Conservation (phyloP, 495 filamentous ascomycete genomes). For the Xylaria sp. region DNA sequence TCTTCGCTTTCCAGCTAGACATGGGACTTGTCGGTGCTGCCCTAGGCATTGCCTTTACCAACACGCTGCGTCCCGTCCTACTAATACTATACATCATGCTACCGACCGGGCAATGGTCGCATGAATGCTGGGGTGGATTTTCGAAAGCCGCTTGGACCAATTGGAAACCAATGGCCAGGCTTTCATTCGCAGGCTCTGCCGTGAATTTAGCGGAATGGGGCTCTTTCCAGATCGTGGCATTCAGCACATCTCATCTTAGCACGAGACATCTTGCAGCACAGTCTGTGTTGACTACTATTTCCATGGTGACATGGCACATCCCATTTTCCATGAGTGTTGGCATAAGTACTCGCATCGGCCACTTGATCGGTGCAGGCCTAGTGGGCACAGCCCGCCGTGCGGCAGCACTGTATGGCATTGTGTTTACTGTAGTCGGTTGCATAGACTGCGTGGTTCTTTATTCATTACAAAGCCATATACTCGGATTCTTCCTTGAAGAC, state of each 20-base stretch:
- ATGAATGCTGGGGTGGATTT: conserved; percentile 64
- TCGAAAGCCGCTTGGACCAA: conserved; percentile 54
- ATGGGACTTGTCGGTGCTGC: conserved; percentile 68
- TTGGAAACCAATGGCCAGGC: conserved; percentile 63
- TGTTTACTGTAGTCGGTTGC: conserved; percentile 40
- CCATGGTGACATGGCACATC: conserved; percentile 68
- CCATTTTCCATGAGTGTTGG: conserved; percentile 72
- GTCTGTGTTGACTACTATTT: conserved; percentile 67
- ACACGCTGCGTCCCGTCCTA: conserved; percentile 58
- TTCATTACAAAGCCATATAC: conserved; percentile 41
- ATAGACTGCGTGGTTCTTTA: conserved; percentile 42
- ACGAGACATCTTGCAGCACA: conserved; percentile 67
- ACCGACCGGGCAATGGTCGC: conserved; percentile 47
- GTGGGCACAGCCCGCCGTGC: conserved; percentile 41
- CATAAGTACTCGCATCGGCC: conserved; percentile 67
- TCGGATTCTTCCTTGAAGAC: conserved; percentile 51
- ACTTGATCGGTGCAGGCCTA: conserved; percentile 62
- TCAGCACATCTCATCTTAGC: conserved; percentile 57
- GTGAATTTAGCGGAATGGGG: conserved; percentile 66
- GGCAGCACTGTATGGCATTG: conserved; percentile 40
- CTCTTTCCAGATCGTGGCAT: conserved; percentile 63
- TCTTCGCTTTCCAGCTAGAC: conserved; percentile 69
- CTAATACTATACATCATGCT: conserved; percentile 55
- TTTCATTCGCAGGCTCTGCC: conserved; percentile 61
- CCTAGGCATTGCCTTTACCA: conserved; percentile 59